A percentile compares a stretch with the other conserved stretches of the same genome.
phyloP scores from a whole-genome alignment of 805 yeast genomes.

The Candida nemodendra region DNA sequence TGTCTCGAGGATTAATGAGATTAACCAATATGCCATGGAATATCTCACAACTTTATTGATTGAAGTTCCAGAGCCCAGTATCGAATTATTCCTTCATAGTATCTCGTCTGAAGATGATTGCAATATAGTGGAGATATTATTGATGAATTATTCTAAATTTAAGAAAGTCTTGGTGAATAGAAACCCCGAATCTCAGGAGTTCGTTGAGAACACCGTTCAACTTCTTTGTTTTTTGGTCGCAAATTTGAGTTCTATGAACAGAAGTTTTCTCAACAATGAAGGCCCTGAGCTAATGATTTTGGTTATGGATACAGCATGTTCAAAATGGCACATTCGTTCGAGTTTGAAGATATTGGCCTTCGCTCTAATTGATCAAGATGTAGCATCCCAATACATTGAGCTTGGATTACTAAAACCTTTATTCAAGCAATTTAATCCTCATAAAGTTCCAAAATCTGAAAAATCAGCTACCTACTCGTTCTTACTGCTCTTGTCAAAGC shows the following conservation, averaged over 20 bases:
- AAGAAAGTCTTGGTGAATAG: constrained; percentile 5
- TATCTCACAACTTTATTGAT: constrained; percentile 13
- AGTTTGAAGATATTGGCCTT: constrained; percentile 12
- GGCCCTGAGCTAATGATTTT: constrained; percentile 18
- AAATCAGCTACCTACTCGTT: constrained; percentile 2
- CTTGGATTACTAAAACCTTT: constrained; percentile 17
- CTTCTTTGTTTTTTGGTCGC: constrained; percentile 13
- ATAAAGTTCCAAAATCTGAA: constrained; percentile 6
- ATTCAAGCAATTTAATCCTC: constrained; percentile 9
- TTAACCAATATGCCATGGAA: constrained; percentile 17
- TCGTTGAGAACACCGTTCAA: constrained; percentile 14
- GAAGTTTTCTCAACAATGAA: constrained; percentile 11
- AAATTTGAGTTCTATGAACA: neutral
- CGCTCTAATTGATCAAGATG: constrained; percentile 3
- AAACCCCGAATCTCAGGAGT: constrained; percentile 14
- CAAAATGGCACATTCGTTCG: constrained; percentile 17
- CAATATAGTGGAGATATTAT: constrained; percentile 13
- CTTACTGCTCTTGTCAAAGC: constrained; percentile 10
- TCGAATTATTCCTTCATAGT: constrained; percentile 1
- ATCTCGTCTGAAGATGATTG: neutral
- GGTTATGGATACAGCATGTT: constrained; percentile 7
- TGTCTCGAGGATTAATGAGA: constrained; percentile 4
- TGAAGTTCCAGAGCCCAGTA: neutral
- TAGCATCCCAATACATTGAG: constrained; percentile 5
- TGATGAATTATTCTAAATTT: constrained; percentile 12